phyloP scores from a whole-genome alignment of 495 filamentous ascomycete genomes.

The Glarea lozoyensis region DNA sequence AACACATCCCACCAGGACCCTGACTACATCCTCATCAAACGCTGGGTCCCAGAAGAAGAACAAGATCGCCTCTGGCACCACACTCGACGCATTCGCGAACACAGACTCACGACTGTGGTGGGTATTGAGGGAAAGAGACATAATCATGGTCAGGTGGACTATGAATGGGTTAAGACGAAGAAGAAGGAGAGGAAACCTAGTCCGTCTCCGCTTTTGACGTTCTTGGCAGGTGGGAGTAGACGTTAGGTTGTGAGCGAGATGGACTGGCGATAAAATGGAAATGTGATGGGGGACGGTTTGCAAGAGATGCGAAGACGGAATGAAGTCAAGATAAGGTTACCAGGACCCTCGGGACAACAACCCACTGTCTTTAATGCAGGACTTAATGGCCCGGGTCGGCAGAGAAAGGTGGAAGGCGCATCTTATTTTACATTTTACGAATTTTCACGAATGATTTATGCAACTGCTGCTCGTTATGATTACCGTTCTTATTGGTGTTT shows the following conservation, averaged over 20 bases:
- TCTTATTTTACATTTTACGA: no score
- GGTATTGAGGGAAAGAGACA: slow-evolving; percentile 13
- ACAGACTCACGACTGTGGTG: slow-evolving; percentile 10
- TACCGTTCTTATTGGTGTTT: no score
- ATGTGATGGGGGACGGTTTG: no score
- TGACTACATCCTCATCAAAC: slow-evolving; percentile 68
- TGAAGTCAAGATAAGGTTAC: no score
- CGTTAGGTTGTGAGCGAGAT: slow-evolving; percentile 1
- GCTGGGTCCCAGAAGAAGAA: slow-evolving; percentile 63
- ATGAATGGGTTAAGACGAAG: slow-evolving; percentile 21
- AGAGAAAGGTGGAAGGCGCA: no score
- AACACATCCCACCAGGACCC: slow-evolving; percentile 43
- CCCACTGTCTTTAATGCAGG: no score
- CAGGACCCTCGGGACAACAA: no score
- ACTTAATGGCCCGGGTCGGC: no score
- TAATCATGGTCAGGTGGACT: slow-evolving; percentile 16
- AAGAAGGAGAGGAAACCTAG: slow-evolving; percentile 18
- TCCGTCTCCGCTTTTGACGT: slow-evolving; percentile 20
- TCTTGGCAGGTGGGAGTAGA: slow-evolving; percentile 18
- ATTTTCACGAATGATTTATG: no score
- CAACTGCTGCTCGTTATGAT: no score
- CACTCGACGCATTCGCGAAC: slow-evolving; percentile 53
- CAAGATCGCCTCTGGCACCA: slow-evolving; percentile 67
- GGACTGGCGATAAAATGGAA: neutral
- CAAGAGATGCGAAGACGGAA: no score